Evolutionary conservation across 192 early-diverging fungal species (phyloP).

Genomic region (Podila verticillata): DNA sequence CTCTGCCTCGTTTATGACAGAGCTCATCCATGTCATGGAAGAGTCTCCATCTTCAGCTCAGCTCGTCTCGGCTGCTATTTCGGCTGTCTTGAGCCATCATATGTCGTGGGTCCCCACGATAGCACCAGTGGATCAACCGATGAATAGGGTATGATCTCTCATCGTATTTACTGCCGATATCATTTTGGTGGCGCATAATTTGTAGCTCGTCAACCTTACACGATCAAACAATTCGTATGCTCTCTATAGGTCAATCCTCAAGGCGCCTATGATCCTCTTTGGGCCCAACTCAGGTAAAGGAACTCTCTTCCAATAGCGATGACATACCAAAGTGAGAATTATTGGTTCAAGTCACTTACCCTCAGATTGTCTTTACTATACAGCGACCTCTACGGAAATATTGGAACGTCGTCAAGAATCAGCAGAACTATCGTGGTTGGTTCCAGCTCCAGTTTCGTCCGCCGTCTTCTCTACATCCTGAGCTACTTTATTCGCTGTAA

Average conservation of each 20-base stretch:
- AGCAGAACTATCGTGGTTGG: slow-evolving; percentile 65
- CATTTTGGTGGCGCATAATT: neutral
- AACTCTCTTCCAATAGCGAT: neutral
- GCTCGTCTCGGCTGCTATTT: slow-evolving; percentile 61
- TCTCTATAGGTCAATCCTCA: slow-evolving; percentile 29
- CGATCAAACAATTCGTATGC: too few species aligned
- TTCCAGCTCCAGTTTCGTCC: slow-evolving; percentile 54
- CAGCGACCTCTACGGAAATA: slow-evolving; percentile 63
- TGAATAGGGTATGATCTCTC: slow-evolving; percentile 31
- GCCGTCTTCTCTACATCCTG: slow-evolving; percentile 60
- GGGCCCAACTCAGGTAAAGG: slow-evolving; percentile 63
- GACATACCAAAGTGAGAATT: neutral
- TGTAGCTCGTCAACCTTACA: too few species aligned
- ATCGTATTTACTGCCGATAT: neutral
- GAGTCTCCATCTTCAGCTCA: slow-evolving; percentile 35
- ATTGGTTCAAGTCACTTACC: too few species aligned
- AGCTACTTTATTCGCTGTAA: slow-evolving; percentile 70
- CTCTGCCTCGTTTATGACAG: slow-evolving; percentile 37
- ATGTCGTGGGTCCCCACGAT: slow-evolving; percentile 67
- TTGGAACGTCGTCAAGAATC: slow-evolving; percentile 58
- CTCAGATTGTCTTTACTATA: neutral
- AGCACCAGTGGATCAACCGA: slow-evolving; percentile 52
- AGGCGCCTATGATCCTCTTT: slow-evolving; percentile 62
- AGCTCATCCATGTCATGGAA: slow-evolving; percentile 38
- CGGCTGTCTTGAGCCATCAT: slow-evolving; percentile 61